A percentile compares a stretch with the other conserved stretches of the same genome.
phyloP scores from a whole-genome alignment of 2,329 filamentous ascomycete species.

The Verticillium nubilum region DNA sequence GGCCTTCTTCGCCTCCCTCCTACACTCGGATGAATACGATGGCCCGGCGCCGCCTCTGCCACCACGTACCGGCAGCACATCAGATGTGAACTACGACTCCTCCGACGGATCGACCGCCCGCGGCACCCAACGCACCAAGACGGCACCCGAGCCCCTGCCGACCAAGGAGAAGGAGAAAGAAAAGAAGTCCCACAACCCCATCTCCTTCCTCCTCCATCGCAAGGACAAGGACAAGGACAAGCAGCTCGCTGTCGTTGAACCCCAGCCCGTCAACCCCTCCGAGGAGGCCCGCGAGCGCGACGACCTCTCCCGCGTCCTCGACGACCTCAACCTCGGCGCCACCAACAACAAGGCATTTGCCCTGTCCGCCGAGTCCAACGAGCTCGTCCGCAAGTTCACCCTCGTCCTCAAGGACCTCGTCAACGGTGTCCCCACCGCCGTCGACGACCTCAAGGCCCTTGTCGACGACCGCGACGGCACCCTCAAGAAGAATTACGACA shows the following conservation, averaged over 20 bases:
- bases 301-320: constrained; percentile 75
- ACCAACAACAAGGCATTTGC: constrained; percentile 83
- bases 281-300: constrained; percentile 49
- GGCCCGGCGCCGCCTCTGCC: not conserved
- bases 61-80: constrained; percentile 18
- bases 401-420: constrained; percentile 87
- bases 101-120: constrained; percentile 21
- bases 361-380: constrained; percentile 76
- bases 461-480: constrained; percentile 56
- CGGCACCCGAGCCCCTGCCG: constrained; percentile 21
- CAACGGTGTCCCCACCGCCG: constrained; percentile 89
- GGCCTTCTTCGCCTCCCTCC: constrained; percentile 50
- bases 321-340: constrained; percentile 76
- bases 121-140: constrained; percentile 7
- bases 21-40: constrained; percentile 32
- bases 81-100: constrained; percentile 14
- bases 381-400: constrained; percentile 78
- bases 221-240: constrained; percentile 34
- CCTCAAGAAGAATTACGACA: constrained; percentile 55
- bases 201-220: constrained; percentile 26
- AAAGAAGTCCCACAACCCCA: constrained; percentile 18
- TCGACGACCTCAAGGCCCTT: constrained; percentile 70
- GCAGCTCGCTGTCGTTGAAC: constrained; percentile 20
- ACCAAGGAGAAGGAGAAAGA: constrained; percentile 25
- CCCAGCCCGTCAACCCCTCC: constrained; percentile 24